Conservation (phyloP, 441 rosid species). For the Pelargonium australe region DNA sequence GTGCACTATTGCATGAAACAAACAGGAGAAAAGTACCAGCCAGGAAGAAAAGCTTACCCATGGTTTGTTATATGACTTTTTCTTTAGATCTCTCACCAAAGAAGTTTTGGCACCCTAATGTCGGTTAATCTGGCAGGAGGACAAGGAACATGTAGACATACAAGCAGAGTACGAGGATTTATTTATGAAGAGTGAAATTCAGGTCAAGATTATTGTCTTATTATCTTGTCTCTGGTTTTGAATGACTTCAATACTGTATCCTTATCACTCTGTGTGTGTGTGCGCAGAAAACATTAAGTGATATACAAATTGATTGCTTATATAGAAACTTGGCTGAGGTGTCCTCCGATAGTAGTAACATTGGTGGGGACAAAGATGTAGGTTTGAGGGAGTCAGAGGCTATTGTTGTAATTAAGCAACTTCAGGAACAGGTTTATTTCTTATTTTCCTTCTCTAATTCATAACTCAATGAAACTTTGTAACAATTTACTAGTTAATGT, state of each 20-base stretch:
- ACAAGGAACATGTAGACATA: slow-evolving; percentile 38
- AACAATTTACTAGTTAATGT: background rate
- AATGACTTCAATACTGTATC: background rate
- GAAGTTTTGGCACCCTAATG: slow-evolving; percentile 23
- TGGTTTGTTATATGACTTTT: slow-evolving; percentile 46
- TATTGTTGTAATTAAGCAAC: slow-evolving; percentile 69
- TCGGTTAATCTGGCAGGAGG: slow-evolving; percentile 43
- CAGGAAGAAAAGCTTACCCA: slow-evolving; percentile 42
- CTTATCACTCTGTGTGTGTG: slow-evolving; percentile 12
- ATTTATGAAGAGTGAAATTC: slow-evolving; percentile 53
- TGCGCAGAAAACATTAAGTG: slow-evolving; percentile 50
- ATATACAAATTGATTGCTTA: slow-evolving; percentile 60
- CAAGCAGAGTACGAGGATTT: slow-evolving; percentile 65
- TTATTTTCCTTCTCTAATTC: slow-evolving; percentile 11
- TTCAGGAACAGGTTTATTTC: slow-evolving; percentile 74
- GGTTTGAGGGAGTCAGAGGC: slow-evolving; percentile 54
- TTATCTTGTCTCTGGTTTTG: slow-evolving; percentile 23
- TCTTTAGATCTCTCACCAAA: slow-evolving; percentile 15
- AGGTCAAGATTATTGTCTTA: slow-evolving; percentile 37
- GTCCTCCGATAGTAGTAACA: slow-evolving; percentile 22
- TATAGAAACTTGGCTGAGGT: slow-evolving; percentile 46
- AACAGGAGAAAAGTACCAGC: slow-evolving; percentile 62
- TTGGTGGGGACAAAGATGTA: slow-evolving; percentile 30
- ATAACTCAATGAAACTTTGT: background rate
- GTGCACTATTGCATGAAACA: slow-evolving; percentile 66